These are phyloP conservation scores for Fusarium fracticaudum DNA, from an alignment of 2,329 filamentous ascomycete genomes.

Conservation along the genomic window DNA sequence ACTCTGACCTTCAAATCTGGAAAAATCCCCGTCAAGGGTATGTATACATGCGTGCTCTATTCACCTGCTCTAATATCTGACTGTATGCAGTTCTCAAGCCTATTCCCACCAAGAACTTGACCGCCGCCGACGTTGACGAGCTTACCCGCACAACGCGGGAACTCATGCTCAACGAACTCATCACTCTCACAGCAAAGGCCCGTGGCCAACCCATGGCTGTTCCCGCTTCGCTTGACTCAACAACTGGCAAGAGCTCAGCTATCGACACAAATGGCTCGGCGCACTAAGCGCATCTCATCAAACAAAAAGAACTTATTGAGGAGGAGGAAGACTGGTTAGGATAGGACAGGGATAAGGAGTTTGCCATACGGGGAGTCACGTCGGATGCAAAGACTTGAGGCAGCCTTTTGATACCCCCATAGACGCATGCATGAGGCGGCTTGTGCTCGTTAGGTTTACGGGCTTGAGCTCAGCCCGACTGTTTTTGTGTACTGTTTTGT, in stretches of 20 bases:
- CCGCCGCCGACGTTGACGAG: conserved; percentile 78
- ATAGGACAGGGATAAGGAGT: conserved; percentile 20
- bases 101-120: conserved; percentile 79
- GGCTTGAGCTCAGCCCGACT: conserved; percentile 27
- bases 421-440: conserved; percentile 49
- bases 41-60: conserved; percentile 31
- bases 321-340: neutral
- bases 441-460: conserved; percentile 24
- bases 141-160: conserved; percentile 75
- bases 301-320: neutral
- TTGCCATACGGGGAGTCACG: conserved; percentile 37
- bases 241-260: conserved; percentile 44
- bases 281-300: conserved; percentile 12
- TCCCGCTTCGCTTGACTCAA: conserved; percentile 40
- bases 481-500: conserved; percentile 33
- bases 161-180: conserved; percentile 76
- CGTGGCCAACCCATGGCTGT: conserved; percentile 52
- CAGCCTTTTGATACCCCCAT: conserved; percentile 46
- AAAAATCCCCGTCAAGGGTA: conserved; percentile 79
- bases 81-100: conserved; percentile 74
- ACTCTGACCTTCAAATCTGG: conserved; percentile 73
- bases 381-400: conserved; percentile 40
- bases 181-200: conserved; percentile 62
- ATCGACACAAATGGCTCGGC: conserved; percentile 58
- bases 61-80: neutral